phyloP scores from a whole-genome alignment of 257 asterid species.

The Lithospermum erythrorhizon region DNA sequence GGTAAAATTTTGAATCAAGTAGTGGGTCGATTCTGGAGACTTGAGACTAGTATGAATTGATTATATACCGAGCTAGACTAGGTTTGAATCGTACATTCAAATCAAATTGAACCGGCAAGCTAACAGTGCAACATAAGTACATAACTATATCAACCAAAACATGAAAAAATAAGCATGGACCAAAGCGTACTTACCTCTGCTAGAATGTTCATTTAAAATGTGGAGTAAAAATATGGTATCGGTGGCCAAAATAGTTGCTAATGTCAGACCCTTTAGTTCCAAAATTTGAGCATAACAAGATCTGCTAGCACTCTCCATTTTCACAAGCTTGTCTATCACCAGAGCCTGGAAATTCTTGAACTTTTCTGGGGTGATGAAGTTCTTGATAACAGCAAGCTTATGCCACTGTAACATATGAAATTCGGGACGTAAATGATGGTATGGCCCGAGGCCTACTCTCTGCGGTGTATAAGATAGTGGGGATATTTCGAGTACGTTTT shows the following conservation, averaged over 20 bases:
- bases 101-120: too few relatives aligned
- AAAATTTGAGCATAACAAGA: slow-evolving; percentile 27
- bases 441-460: slow-evolving; percentile 27
- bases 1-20: too few relatives aligned
- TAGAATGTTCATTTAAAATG: slow-evolving; percentile 1
- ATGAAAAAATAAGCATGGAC: background rate
- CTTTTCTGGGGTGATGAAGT: background rate
- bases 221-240: slow-evolving; percentile 27
- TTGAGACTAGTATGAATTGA: too few relatives aligned
- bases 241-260: slow-evolving; percentile 27
- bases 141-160: too few relatives aligned
- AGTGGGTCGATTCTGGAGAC: too few relatives aligned
- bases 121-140: too few relatives aligned
- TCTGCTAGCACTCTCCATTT: slow-evolving; percentile 19
- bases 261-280: slow-evolving; percentile 20
- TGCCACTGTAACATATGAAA: slow-evolving; percentile 15
- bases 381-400: slow-evolving; percentile 20
- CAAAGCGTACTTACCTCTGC: background rate
- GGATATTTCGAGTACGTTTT: slow-evolving; percentile 10
- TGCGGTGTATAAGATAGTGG: slow-evolving; percentile 33
- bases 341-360: background rate
- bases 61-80: too few relatives aligned
- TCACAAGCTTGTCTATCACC: slow-evolving; percentile 1
- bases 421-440: slow-evolving; percentile 32
- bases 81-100: too few relatives aligned